Evolutionary conservation across 2,329 filamentous ascomycete species (phyloP).

Genomic region (Aspergillus vadensis): DNA sequence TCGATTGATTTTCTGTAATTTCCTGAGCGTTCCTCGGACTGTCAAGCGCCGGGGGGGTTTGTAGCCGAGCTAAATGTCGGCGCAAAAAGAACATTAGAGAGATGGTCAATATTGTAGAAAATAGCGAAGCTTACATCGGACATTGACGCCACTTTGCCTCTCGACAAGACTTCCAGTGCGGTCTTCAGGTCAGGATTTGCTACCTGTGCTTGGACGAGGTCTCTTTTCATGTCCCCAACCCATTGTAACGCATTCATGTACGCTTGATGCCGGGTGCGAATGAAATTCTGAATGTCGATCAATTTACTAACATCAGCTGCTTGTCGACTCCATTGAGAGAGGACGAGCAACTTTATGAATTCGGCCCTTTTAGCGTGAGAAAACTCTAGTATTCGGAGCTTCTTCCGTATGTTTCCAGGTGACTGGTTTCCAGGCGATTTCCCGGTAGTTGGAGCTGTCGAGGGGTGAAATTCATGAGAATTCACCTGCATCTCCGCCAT

Average conservation of each 20-base stretch:
- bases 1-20: slow-evolving; percentile 80
- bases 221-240: slow-evolving; percentile 71
- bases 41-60: slow-evolving; percentile 72
- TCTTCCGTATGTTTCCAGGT: slow-evolving; percentile 71
- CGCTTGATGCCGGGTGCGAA: slow-evolving; percentile 62
- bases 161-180: slow-evolving; percentile 80
- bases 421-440: slow-evolving; percentile 40
- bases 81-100: slow-evolving; percentile 19
- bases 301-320: slow-evolving; percentile 78
- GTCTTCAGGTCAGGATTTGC: slow-evolving; percentile 90
- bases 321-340: slow-evolving; percentile 85
- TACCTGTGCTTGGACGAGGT: slow-evolving; percentile 71
- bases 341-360: slow-evolving; percentile 90
- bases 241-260: slow-evolving; percentile 64
- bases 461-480: slow-evolving; percentile 39
- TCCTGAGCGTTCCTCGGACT: slow-evolving; percentile 70
- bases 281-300: slow-evolving; percentile 80
- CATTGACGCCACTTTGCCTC: slow-evolving; percentile 74
- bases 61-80: slow-evolving; percentile 64
- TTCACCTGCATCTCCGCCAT: slow-evolving; percentile 69
- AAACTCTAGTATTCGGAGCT: slow-evolving; percentile 72
- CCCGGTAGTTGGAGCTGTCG: slow-evolving; percentile 26
- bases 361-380: slow-evolving; percentile 77
- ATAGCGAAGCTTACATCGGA: slow-evolving; percentile 63
- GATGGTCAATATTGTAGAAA: slow-evolving; percentile 7